Evolutionary conservation across 805 yeast species (phyloP).

Genomic region (Komagataella phaffii): DNA sequence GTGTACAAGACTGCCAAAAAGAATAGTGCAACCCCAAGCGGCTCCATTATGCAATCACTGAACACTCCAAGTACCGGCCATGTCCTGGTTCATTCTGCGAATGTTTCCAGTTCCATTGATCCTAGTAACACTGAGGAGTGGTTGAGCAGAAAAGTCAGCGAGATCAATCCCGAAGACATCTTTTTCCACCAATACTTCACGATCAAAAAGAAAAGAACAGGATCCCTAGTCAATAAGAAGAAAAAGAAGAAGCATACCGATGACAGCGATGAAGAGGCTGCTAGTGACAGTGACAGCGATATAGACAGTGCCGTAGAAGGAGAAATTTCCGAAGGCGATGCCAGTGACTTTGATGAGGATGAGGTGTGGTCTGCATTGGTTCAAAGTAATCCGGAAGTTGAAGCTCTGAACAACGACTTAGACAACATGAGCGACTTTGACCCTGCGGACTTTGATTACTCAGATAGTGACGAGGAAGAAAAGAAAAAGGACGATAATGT

Average conservation of each 20-base stretch:
- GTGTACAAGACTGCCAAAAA: constrained; percentile 88
- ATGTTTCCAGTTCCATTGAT: constrained; percentile 21
- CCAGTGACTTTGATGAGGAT: constrained; percentile 39
- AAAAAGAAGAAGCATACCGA: constrained; percentile 29
- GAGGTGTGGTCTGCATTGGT: constrained; percentile 47
- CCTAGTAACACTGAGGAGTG: constrained; percentile 85
- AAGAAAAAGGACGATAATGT: constrained; percentile 20
- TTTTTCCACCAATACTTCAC: constrained; percentile 82
- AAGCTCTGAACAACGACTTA: constrained; percentile 27
- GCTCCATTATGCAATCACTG: constrained; percentile 95
- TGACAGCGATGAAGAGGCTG: constrained; percentile 18
- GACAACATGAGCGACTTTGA: constrained; percentile 24
- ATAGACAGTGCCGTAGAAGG: constrained; percentile 9
- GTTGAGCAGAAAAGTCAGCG: constrained; percentile 48
- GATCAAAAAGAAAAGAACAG: constrained; percentile 31
- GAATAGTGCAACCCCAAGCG: constrained; percentile 62
- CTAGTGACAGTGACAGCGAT: constrained; percentile 1
- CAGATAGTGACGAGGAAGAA: constrained; percentile 13
- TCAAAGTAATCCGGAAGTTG: constrained; percentile 42
- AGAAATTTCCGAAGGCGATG: constrained; percentile 12
- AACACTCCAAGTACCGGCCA: constrained; percentile 73
- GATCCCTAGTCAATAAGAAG: constrained; percentile 28
- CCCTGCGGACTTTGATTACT: constrained; percentile 19
- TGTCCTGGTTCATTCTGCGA: constrained; percentile 34
- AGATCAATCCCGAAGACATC: constrained; percentile 74